phyloP scores from a whole-genome alignment of 1,139 yeast species.

The Zygosaccharomyces pseudobailii region DNA sequence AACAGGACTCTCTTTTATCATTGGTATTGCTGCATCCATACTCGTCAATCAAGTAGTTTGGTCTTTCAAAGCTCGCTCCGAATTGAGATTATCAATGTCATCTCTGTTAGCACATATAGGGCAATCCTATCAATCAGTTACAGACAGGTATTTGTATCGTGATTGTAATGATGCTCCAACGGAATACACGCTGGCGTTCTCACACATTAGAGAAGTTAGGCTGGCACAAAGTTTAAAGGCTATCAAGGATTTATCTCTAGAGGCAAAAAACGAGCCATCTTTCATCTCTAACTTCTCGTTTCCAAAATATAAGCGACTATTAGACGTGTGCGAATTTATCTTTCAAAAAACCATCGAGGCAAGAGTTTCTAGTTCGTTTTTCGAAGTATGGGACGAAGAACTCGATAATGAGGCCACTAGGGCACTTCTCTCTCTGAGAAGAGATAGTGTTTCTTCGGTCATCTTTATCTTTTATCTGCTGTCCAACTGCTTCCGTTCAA shows the following conservation, averaged over 20 bases:
- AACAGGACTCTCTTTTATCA: conserved; percentile 37
- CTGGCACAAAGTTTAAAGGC: conserved; percentile 42
- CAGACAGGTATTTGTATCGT: conserved; percentile 46
- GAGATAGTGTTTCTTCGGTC: conserved; percentile 46
- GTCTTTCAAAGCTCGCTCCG: conserved; percentile 46
- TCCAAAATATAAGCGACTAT: conserved; percentile 30
- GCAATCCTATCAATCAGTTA: conserved; percentile 44
- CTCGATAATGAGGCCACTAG: conserved; percentile 36
- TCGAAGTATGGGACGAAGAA: conserved; percentile 44
- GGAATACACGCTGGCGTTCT: conserved; percentile 39
- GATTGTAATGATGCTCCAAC: conserved; percentile 45
- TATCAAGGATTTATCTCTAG: conserved; percentile 36
- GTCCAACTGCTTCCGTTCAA: conserved; percentile 40
- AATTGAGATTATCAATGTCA: conserved; percentile 40
- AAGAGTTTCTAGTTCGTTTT: conserved; percentile 44
- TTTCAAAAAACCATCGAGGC: conserved; percentile 45
- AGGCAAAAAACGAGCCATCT: conserved; percentile 39
- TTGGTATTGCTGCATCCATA: conserved; percentile 39
- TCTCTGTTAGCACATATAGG: conserved; percentile 41
- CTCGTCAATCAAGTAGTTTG: conserved; percentile 44
- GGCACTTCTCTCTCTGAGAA: conserved; percentile 40
- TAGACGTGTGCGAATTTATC: conserved; percentile 39
- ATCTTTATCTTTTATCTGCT: conserved; percentile 41
- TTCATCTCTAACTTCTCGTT: conserved; percentile 31
- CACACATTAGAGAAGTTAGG: conserved; percentile 46